phyloP scores from a whole-genome alignment of 192 early-diverging fungal genomes.

The Podila epicladia region DNA sequence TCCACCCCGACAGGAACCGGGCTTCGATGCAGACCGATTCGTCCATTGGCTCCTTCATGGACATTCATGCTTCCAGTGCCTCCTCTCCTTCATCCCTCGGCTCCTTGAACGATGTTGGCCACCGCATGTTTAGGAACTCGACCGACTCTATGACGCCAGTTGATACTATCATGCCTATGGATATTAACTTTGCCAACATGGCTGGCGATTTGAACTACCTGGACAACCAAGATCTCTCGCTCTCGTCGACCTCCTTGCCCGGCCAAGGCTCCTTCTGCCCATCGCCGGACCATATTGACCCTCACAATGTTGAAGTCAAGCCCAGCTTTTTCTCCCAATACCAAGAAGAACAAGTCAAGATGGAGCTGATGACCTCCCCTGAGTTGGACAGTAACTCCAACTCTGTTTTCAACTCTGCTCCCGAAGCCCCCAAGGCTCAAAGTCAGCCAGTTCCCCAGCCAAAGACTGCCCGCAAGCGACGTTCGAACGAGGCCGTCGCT shows the following conservation, averaged over 20 bases:
- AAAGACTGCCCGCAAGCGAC: slow-evolving; percentile 38
- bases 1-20: slow-evolving; percentile 50
- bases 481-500: slow-evolving; percentile 35
- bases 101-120: slow-evolving; percentile 30
- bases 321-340: slow-evolving; percentile 35
- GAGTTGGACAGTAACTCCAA: slow-evolving; percentile 25
- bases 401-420: not conserved
- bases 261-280: slow-evolving; percentile 31
- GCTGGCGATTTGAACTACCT: slow-evolving; percentile 20
- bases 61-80: slow-evolving; percentile 37
- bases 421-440: too few relatives aligned
- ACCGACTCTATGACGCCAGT: slow-evolving; percentile 39
- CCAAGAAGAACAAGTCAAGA: slow-evolving; percentile 43
- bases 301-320: slow-evolving; percentile 46
- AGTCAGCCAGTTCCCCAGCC: not conserved
- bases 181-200: slow-evolving; percentile 37
- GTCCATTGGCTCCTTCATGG: slow-evolving; percentile 47
- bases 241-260: not conserved
- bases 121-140: slow-evolving; percentile 47
- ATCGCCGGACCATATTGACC: slow-evolving; percentile 46
- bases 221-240: slow-evolving; percentile 23
- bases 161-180: slow-evolving; percentile 49
- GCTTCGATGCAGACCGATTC: slow-evolving; percentile 42
- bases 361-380: slow-evolving; percentile 28
- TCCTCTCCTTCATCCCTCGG: slow-evolving; percentile 49